Evolutionary conservation across 2,329 filamentous ascomycete genomes (phyloP).

Genomic region (Cladosporium phlei): DNA sequence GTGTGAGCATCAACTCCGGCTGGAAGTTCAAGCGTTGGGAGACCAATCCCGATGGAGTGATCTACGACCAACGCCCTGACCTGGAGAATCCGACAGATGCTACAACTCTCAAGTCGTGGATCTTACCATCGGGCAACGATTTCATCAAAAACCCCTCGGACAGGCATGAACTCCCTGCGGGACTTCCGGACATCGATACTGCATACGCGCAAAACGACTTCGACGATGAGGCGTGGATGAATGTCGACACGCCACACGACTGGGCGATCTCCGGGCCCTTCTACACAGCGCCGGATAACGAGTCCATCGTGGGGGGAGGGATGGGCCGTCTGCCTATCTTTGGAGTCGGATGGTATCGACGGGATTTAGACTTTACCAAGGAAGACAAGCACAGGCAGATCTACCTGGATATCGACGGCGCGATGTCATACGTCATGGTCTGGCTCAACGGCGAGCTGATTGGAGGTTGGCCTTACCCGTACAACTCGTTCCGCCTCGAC

Average conservation of each 20-base stretch:
- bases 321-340: slow-evolving; percentile 47
- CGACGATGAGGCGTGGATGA: slow-evolving; percentile 42
- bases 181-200: too few species aligned
- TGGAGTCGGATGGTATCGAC: slow-evolving; percentile 53
- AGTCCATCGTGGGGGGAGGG: slow-evolving; percentile 35
- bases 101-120: too few species aligned
- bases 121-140: too few species aligned
- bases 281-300: slow-evolving; percentile 19
- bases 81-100: too few species aligned
- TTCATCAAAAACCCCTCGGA: too few species aligned
- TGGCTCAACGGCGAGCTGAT: slow-evolving; percentile 50
- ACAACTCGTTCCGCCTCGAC: slow-evolving; percentile 49
- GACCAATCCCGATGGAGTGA: too few species aligned
- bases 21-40: too few species aligned
- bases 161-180: too few species aligned
- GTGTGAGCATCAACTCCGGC: too few species aligned
- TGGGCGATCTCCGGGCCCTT: slow-evolving; percentile 49
- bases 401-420: slow-evolving; percentile 49
- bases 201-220: too few species aligned
- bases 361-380: slow-evolving; percentile 30
- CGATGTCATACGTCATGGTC: slow-evolving; percentile 50
- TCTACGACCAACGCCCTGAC: too few species aligned
- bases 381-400: slow-evolving; percentile 37
- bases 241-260: slow-evolving; percentile 44
- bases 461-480: slow-evolving; percentile 51